A percentile compares a stretch with the other conserved stretches of the same genome.
phyloP scores from a whole-genome alignment of 2,329 filamentous ascomycete species.

The Paecilomyces niveus region DNA sequence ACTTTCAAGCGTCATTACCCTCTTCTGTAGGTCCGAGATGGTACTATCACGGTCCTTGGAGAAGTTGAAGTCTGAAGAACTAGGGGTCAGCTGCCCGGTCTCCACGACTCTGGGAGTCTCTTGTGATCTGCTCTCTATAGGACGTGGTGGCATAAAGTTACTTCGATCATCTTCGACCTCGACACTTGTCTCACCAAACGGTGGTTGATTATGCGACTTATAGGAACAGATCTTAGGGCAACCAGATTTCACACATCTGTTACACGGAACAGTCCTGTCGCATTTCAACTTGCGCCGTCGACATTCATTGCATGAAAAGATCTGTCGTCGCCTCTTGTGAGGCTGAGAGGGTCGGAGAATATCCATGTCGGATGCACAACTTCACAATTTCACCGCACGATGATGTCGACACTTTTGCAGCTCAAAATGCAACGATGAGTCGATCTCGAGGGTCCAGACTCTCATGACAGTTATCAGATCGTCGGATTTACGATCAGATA shows the following conservation, averaged over 20 bases:
- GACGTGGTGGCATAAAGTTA: background rate
- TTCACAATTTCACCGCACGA: background rate
- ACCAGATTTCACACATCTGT: constrained; percentile 48
- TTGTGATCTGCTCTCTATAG: background rate
- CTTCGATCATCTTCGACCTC: background rate
- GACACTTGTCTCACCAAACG: background rate
- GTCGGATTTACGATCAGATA: background rate
- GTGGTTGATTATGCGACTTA: background rate
- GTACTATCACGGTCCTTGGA: background rate
- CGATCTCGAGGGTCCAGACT: background rate
- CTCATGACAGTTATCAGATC: background rate
- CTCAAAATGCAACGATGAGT: background rate
- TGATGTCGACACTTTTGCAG: background rate
- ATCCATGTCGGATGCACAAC: background rate
- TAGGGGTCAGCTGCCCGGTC: background rate
- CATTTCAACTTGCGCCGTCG: constrained; percentile 72
- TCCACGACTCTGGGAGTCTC: background rate
- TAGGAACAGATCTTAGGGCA: background rate
- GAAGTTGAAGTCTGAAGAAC: background rate
- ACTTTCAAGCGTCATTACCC: background rate
- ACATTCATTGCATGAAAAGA: constrained; percentile 61
- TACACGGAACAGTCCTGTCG: constrained; percentile 65
- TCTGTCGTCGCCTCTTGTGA: constrained; percentile 52
- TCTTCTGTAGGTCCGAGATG: background rate
- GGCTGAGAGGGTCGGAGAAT: background rate